Evolutionary conservation across 257 asterid species (phyloP), one percentile per base, ranked within the genome.

Genomic region (Solanum neorickii): DNA sequence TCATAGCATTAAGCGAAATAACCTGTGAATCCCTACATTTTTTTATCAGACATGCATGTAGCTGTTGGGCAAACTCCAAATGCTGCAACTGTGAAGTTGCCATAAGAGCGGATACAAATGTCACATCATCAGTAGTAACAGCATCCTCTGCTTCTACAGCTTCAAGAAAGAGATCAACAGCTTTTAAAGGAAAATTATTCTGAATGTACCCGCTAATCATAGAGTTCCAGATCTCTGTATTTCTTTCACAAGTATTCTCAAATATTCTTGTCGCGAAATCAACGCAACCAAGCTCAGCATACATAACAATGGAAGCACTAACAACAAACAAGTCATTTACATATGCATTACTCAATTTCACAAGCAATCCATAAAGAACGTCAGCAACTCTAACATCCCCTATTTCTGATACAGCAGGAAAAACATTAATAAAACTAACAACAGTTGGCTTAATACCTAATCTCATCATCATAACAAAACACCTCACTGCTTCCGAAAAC

Each of bases 271-370:
- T 91, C 41, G 95, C 93, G 31, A 85, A 42, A 84, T 87, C 93
- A 62, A 93, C 78, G 90, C 92, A 89, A 80, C 94, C 94, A 88
- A 95, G 93, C 66, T 94, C 98, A 5, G 96, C 92, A 89, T 91
- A 95, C 94, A 93, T 93, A 88, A 93, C 91, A 88, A 95, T 95
- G 25, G 94, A 93, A 12, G 98, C 94, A 89, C 98, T 95, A 92
- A 95, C 95, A 20, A 93, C 92, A 84, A 89, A 94, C 88, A 92
- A 76, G 92, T 95, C 95, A 83, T 89, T 76, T 35, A 89, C 93
- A 90, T 88, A 93, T 80, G 87, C 92, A 76, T 73, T 87, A 25
- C 98, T 97, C 86, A 89, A 59, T 89, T 92, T 95, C 6, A 88
- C 65, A 44, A 92, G 92, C 87, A 93, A 87, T 72, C 96, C 98